Conservation (phyloP, 768 basidiomycete species). For the Ramaria sp. region DNA sequence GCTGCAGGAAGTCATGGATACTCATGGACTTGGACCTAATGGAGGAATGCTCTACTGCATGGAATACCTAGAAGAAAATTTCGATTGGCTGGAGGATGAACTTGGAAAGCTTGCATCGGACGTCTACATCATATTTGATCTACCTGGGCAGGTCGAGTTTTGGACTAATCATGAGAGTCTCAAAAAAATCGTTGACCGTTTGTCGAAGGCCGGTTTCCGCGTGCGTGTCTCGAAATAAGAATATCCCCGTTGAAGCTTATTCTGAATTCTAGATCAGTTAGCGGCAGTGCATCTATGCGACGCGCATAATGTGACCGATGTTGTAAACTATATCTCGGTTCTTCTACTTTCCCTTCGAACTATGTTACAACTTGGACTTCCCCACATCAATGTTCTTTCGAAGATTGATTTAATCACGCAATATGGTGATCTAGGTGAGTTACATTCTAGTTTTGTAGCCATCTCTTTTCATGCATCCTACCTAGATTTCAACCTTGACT, state of each 20-base stretch:
- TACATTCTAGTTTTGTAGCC: not conserved
- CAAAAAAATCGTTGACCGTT: slow-evolving; percentile 62
- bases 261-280: slow-evolving; percentile 37
- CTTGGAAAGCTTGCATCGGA: slow-evolving; percentile 57
- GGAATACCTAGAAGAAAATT: slow-evolving; percentile 93
- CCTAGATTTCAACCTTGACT: slow-evolving; percentile 92
- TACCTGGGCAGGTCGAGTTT: slow-evolving; percentile 95
- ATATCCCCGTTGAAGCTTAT: not conserved
- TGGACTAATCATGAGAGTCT: slow-evolving; percentile 92
- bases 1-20: slow-evolving; percentile 77
- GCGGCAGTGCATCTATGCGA: slow-evolving; percentile 94
- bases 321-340: slow-evolving; percentile 89
- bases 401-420: slow-evolving; percentile 87
- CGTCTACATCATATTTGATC: slow-evolving; percentile 86
- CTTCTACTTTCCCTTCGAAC: slow-evolving; percentile 85
- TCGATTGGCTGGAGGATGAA: slow-evolving; percentile 74
- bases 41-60: slow-evolving; percentile 95
- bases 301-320: slow-evolving; percentile 94
- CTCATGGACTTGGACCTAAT: slow-evolving; percentile 82
- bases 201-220: slow-evolving; percentile 67
- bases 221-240: slow-evolving; percentile 39
- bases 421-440: slow-evolving; percentile 84
- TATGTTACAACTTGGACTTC: slow-evolving; percentile 98
- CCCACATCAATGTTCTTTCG: slow-evolving; percentile 93
- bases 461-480: not conserved